A percentile compares a stretch with the other conserved stretches of the same genome.
Conservation (phyloP, 2,329 filamentous ascomycete species). For the Dryadomyces quercus-mongolicae region DNA sequence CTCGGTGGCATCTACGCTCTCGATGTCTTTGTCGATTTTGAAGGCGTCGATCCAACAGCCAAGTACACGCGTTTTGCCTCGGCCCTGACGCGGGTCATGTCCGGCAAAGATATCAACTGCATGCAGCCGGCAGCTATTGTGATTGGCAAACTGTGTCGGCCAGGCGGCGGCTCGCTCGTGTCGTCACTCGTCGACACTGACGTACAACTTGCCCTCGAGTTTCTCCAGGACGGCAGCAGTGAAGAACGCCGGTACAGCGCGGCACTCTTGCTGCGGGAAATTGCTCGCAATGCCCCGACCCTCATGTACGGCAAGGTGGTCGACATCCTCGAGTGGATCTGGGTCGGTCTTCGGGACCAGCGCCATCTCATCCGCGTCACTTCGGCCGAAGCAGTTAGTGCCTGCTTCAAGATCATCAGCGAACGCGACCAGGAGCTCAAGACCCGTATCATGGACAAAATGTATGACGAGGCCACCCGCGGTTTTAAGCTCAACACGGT, state of each 20-base stretch:
- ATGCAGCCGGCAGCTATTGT: constrained; percentile 86
- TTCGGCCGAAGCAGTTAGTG: constrained; percentile 83
- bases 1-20: constrained; percentile 87
- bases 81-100: constrained; percentile 75
- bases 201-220: constrained; percentile 91
- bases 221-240: constrained; percentile 87
- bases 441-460: constrained; percentile 77
- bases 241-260: constrained; percentile 91
- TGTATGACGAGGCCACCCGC: constrained; percentile 72
- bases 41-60: constrained; percentile 81
- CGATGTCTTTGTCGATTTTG: constrained; percentile 89
- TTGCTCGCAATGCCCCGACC: constrained; percentile 86
- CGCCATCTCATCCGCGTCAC: constrained; percentile 87
- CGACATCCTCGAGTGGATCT: constrained; percentile 92
- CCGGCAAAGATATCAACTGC: constrained; percentile 81
- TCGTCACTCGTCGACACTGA: constrained; percentile 94
- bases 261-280: constrained; percentile 78
- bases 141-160: constrained; percentile 79
- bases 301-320: constrained; percentile 91
- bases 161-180: constrained; percentile 85
- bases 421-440: constrained; percentile 85
- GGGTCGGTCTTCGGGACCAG: constrained; percentile 82
- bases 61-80: constrained; percentile 93
- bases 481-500: constrained; percentile 72
- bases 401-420: constrained; percentile 91